Base-by-base conservation (phyloP, 2,329 filamentous ascomycete genomes). In the Neonectria coccinea region DNA sequence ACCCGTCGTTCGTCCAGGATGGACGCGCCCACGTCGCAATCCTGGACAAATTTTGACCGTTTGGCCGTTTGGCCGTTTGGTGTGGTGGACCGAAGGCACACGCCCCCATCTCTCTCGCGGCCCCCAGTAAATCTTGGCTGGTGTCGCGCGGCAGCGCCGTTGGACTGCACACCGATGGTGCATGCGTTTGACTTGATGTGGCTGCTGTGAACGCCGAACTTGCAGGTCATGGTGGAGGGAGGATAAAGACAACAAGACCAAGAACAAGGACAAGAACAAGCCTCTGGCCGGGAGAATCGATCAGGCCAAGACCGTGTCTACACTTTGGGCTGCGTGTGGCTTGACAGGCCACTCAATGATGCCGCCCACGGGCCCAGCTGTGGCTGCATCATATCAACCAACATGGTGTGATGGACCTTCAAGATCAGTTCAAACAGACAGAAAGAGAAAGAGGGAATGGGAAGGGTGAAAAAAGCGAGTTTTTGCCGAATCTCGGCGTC, bases 61-160 rank as follows among this genome's bases (percentile, higher is more conserved):
- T 25, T 25, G 25, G 25, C 29, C 25, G 25, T 25, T 25, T 25
- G 25, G 25, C 51, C 22, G 33, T 25, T 27, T 39, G 20, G 51
- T 22, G 25, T 25, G 9, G 16, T 41, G 33, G 31, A 18, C 47
- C 33, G 29, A 58, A 42, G 61, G 61, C 51, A 59, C 62, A 64
- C 62, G 36, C 62, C 56, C 61, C 56, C 50, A 14, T 27, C 12
- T 10, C 25, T 25, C 25, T 5, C 25, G 25, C 39, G 9, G 14
- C 7, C 5, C 33, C 36, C 39, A 25, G 54, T 27, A 39, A 44
- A 56, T 56, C 45, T 27, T 45, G 44, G 52, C 27, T 47, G 56
- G 66, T 27, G 69, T 73, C 59, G 59, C 62, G 68, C 69, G 60
- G 69, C 67, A 70, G 66, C 59, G 63, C 71, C 71, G 70, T 72